Base-by-base conservation (phyloP, 2,329 filamentous ascomycete genomes). In the Rutstroemia sydowiana region DNA sequence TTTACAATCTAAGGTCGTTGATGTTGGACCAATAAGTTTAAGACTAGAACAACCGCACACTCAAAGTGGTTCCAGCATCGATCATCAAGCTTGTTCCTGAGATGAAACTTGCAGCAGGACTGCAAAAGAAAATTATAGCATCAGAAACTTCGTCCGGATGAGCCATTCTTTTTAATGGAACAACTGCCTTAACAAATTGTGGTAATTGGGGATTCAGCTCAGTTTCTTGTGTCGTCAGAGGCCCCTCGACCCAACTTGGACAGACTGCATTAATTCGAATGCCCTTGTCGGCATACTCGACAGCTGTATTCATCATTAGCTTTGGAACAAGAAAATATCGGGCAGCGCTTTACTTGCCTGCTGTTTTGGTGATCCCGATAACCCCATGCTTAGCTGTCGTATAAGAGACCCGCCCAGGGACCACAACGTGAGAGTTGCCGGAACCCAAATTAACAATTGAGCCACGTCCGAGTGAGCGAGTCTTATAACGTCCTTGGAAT, bases 121-220 rank as follows among this genome's bases (percentile, higher is more conserved):
- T 51, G 14, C 45, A 46, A 50, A 76, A 58, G 44, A 72, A 75
- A 0, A 62, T 65, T 23, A 75, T 69, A 0, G 66, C 65, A 44
- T 69, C 66, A 0, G 75, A 73, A 50, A 77, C 68, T 56, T 78
- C 75, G 40, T 75, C 71, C 0, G 74, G 70, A 3, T 26, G 13
- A 9, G 49, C 49, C 21, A 51, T 45, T 8, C 48, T 18, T 21
- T 43, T 36, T 13, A 45, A 26, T 5, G 42, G 48, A n/a, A 46
- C 41, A 23, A 21, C 48, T 21, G 31, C 31, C 9, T 45, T 18
- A 5, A 51, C 20, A 20, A 40, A 5, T 3, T 34, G 20, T 3
- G 26, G 28, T 18, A 51, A 34, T 11, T 51, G 14, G 4, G 44
- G 44, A 18, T 30, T 36, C 2, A 26, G 20, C 10, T 18, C 28